Percentiles rank a stretch among this genome's conserved stretches.
phyloP scores from a whole-genome alignment of 495 filamentous ascomycete genomes.

The Patellaria atrata region DNA sequence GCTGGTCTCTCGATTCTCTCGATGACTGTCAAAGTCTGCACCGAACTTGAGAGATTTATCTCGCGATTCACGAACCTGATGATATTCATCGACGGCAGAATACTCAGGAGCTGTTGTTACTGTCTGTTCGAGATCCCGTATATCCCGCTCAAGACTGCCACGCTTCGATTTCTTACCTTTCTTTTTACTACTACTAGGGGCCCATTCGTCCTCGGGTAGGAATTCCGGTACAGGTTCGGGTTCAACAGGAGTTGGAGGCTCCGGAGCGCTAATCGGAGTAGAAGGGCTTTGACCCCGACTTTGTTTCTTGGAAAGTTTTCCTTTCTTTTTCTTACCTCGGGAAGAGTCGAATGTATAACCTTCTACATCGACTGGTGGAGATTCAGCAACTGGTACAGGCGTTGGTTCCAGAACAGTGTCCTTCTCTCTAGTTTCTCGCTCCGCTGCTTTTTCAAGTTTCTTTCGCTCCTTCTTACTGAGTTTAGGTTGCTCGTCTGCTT shows the following conservation, averaged over 20 bases:
- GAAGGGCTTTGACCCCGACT: constrained; percentile 4
- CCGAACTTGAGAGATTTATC: too few species aligned
- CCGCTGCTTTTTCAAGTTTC: constrained; percentile 2
- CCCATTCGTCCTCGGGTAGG: background rate
- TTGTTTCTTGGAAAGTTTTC: constrained; percentile 8
- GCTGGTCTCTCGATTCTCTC: too few species aligned
- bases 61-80: too few species aligned
- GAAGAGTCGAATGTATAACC: too few species aligned
- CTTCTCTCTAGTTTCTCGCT: constrained; percentile 1
- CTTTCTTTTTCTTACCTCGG: constrained; percentile 18
- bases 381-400: constrained; percentile 2
- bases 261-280: background rate
- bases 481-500: constrained; percentile 2
- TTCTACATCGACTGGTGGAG: constrained; percentile 13
- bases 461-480: constrained; percentile 14
- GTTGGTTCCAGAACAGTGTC: constrained; percentile 2
- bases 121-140: constrained; percentile 11
- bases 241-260: background rate
- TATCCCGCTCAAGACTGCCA: constrained; percentile 4
- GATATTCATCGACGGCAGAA: too few species aligned
- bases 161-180: background rate
- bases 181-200: too few species aligned
- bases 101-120: too few species aligned
- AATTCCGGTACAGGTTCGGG: background rate
- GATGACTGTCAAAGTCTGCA: too few species aligned